Evolutionary conservation across 1,284 basidiomycete species (phyloP).

Genomic region (Agroathelia rolfsii): DNA sequence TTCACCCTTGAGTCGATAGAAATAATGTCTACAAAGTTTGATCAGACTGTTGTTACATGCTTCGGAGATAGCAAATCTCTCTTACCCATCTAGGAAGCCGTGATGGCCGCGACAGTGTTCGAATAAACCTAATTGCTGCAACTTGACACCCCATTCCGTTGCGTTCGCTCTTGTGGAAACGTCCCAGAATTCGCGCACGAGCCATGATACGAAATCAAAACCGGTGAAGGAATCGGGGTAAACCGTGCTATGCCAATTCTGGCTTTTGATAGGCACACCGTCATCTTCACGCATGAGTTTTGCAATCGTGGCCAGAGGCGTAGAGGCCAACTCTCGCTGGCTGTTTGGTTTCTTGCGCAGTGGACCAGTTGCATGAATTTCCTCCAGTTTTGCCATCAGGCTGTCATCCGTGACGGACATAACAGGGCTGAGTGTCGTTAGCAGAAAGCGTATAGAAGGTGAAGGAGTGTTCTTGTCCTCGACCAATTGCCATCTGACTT

Average conservation of each 20-base stretch:
- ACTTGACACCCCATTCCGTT: constrained; percentile 64
- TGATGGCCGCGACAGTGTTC: constrained; percentile 74
- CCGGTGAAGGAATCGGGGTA: constrained; percentile 81
- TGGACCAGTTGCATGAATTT: constrained; percentile 66
- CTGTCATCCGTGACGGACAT: constrained; percentile 70
- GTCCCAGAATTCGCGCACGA: constrained; percentile 78
- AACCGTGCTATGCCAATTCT: constrained; percentile 61
- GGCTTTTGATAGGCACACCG: constrained; percentile 66
- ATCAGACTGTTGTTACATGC: constrained; percentile 7
- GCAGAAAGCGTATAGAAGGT: constrained; percentile 59
- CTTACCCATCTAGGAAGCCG: constrained; percentile 77
- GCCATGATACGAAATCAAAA: constrained; percentile 79
- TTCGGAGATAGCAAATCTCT: constrained; percentile 7
- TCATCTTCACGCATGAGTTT: constrained; percentile 75
- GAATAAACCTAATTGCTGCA: constrained; percentile 74
- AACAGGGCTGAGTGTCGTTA: constrained; percentile 76
- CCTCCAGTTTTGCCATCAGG: constrained; percentile 69
- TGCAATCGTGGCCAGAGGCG: constrained; percentile 51
- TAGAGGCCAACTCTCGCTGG: constrained; percentile 58
- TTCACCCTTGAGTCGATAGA: constrained; percentile 74
- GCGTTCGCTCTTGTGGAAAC: constrained; percentile 72
- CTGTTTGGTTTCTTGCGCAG: constrained; percentile 69
- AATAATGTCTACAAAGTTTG: constrained; percentile 56
- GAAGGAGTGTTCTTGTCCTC: constrained; percentile 44
- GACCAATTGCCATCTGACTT: constrained; percentile 63